Evolutionary conservation across 2,329 filamentous ascomycete species (phyloP).

Genomic region (Colletotrichum sp.): DNA sequence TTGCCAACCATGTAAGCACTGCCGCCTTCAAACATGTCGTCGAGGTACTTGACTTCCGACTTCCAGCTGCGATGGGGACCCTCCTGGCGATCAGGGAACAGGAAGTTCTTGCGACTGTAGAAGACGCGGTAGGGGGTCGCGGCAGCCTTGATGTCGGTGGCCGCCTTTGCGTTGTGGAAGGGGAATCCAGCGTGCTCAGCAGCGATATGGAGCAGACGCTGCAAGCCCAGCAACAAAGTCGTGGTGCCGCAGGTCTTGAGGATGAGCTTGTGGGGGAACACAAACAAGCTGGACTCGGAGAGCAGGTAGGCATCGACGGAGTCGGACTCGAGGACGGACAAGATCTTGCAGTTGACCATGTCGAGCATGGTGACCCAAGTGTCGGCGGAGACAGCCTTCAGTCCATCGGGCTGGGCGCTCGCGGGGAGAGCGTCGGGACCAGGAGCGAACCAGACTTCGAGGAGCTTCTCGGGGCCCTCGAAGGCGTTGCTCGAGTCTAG

Average conservation of each 20-base stretch:
- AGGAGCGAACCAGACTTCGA: constrained; percentile 97
- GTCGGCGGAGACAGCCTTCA: constrained; percentile 85
- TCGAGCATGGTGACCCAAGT: constrained; percentile 98
- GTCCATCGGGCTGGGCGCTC: constrained; percentile 72
- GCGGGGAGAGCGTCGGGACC: constrained; percentile 75
- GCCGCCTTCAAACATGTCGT: constrained; percentile 88
- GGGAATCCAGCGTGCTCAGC: constrained; percentile 89
- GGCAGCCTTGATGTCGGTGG: constrained; percentile 72
- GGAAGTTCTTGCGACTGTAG: constrained; percentile 98
- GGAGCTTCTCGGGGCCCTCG: constrained; percentile 95
- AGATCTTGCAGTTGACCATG: constrained; percentile 96
- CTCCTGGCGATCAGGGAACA: constrained; percentile 92
- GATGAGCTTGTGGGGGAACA: constrained; percentile 99
- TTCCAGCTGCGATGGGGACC: constrained; percentile 98
- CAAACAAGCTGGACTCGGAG: constrained; percentile 99
- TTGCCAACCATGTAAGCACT: constrained; percentile 99
- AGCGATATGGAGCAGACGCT: constrained; percentile 91
- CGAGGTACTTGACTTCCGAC: constrained; percentile 90
- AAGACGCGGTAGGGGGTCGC: constrained; percentile 95
- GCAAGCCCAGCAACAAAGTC: constrained; percentile 86
- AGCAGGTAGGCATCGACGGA: constrained; percentile 95
- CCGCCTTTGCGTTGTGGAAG: constrained; percentile 70
- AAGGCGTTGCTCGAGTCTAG: constrained; percentile 96
- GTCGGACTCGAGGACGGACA: constrained; percentile 92
- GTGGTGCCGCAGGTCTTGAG: constrained; percentile 98